Evolutionary conservation across 306 rosid species (phyloP), one percentile per base, ranked within the genome.

Genomic region (Lotus japonicus): DNA sequence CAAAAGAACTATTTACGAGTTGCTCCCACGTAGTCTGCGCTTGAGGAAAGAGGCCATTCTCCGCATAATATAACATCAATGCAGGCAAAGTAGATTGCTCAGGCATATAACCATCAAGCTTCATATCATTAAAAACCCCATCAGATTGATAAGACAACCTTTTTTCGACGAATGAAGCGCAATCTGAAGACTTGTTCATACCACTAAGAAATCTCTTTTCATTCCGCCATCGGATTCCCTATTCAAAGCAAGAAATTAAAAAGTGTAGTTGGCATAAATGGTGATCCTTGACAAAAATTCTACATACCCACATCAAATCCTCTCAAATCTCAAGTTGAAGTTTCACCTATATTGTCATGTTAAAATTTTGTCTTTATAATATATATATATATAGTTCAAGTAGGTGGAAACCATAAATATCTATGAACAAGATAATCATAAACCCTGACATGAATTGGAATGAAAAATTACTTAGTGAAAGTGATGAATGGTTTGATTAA

Each of bases 1-100:
- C 83, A 49, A 72, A 84, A 46, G 89, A 81, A 66, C 86, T 83
- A 55, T 84, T 80, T 16, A 84, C 21, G 26, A 87, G 69, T 75
- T 86, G 86, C 2, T 84, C 82, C 96, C 90, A 87, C 26, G 73
- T 68, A 21, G 64, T 54, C 19, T 67, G 71, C 36, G 89, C 88
- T 64, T 87, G 90, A 53, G 70, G 78, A 15, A 85, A 66, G 38
- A 72, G 68, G 52, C 82, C 90, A 71, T 66, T 82, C 18, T 79
- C 62, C 21, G 41, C 23, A 70, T 72, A 82, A 68, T 77, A 62
- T 35, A 84, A 58, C 83, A 87, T 72, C 60, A 77, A 51, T 11
- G 81, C 66, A 71, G 81, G 72, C 57, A 89, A 69, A 11, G 78
- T 67, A 35, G 86, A 71, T 67, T 41, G 64, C 38, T 68, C 65